Evolutionary conservation across 257 asterid genomes (phyloP).

Genomic region (Jasminum sambac): DNA sequence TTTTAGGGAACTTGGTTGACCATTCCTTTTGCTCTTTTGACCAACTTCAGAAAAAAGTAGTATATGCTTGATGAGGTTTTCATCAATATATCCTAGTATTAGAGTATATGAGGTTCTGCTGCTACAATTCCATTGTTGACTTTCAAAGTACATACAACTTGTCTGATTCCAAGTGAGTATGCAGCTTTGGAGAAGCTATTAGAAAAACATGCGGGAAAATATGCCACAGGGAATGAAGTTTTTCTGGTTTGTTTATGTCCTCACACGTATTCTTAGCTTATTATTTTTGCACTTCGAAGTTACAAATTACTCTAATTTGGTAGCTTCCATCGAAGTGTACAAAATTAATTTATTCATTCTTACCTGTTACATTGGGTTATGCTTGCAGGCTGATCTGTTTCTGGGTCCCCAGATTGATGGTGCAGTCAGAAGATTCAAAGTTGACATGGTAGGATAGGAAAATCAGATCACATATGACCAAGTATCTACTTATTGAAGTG

Average conservation of each 20-base stretch:
- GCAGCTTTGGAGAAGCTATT: slow-evolving; percentile 77
- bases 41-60: background rate
- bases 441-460: slow-evolving; percentile 50
- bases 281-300: background rate
- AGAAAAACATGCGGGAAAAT: slow-evolving; percentile 62
- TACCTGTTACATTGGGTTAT: background rate
- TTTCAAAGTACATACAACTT: background rate
- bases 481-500: background rate
- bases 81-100: slow-evolving; percentile 1
- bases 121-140: slow-evolving; percentile 7
- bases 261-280: slow-evolving; percentile 10
- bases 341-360: slow-evolving; percentile 4
- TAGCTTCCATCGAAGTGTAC: background rate
- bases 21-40: background rate
- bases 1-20: background rate
- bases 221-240: slow-evolving; percentile 72
- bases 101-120: background rate
- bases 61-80: slow-evolving; percentile 4
- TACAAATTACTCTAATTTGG: background rate
- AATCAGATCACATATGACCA: slow-evolving; percentile 7
- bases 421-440: slow-evolving; percentile 48
- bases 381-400: slow-evolving; percentile 72
- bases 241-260: slow-evolving; percentile 52
- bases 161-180: slow-evolving; percentile 27
- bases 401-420: slow-evolving; percentile 77